phyloP scores from a whole-genome alignment of 306 rosid species.

The Inga leiocalycina region DNA sequence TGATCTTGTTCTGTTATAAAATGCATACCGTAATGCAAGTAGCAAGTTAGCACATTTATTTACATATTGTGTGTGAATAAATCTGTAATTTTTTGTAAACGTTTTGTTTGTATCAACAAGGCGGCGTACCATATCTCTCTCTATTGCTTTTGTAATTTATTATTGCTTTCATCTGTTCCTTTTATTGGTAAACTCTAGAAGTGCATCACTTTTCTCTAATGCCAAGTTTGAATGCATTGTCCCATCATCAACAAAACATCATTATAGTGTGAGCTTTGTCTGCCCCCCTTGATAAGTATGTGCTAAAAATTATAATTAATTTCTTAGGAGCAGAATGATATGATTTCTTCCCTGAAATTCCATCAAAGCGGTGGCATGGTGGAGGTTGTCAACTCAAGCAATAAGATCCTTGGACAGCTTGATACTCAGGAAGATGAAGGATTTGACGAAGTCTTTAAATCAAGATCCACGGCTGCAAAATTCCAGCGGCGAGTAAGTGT shows the following conservation, averaged over 20 bases:
- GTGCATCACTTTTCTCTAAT: not conserved
- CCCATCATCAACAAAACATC: not conserved
- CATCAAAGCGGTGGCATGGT: constrained; percentile 49
- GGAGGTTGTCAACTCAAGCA: constrained; percentile 48
- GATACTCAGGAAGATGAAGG: constrained; percentile 46
- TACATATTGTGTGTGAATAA: constrained; percentile 5
- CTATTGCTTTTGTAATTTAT: constrained; percentile 7
- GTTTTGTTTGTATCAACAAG: not conserved
- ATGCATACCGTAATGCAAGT: constrained; percentile 13
- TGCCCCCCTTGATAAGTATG: not conserved
- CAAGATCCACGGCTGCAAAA: constrained; percentile 49
- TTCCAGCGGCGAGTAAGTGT: constrained; percentile 56
- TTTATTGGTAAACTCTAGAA: not conserved
- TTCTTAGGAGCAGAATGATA: constrained; percentile 23
- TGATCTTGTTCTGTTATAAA: constrained; percentile 5
- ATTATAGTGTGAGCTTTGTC: not conserved
- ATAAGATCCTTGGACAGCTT: constrained; percentile 43
- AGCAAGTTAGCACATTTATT: constrained; percentile 1
- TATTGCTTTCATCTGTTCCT: not conserved
- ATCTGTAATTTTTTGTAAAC: not conserved
- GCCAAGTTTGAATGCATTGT: not conserved
- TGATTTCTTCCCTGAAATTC: constrained; percentile 52
- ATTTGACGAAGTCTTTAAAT: constrained; percentile 41
- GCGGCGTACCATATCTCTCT: not conserved
- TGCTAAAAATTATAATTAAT: constrained; percentile 6